These are phyloP conservation scores for Penstemon newberryi DNA, from an alignment of 257 asterid species.

Conservation along the genomic window DNA sequence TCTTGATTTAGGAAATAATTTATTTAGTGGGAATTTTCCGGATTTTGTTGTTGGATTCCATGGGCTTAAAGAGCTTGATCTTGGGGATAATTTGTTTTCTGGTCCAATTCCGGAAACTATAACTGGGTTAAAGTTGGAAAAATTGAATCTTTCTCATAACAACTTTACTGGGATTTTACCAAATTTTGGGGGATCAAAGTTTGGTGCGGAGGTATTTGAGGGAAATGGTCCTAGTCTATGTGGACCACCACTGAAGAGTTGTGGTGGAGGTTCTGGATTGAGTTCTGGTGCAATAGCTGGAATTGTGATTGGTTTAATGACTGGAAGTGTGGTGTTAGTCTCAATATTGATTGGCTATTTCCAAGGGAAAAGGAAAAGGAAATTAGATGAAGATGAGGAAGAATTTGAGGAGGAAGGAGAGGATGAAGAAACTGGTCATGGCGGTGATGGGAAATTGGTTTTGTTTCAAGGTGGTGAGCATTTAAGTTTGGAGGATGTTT, in stretches of 20 bases:
- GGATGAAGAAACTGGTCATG: slow-evolving; percentile 54
- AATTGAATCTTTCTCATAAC: slow-evolving; percentile 85
- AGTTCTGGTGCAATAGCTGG: slow-evolving; percentile 93
- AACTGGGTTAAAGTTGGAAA: slow-evolving; percentile 56
- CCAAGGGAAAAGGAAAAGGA: slow-evolving; percentile 76
- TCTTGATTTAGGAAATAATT: slow-evolving; percentile 86
- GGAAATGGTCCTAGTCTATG: slow-evolving; percentile 82
- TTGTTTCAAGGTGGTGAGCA: slow-evolving; percentile 97
- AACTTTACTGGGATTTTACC: slow-evolving; percentile 90
- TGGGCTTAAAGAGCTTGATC: slow-evolving; percentile 75
- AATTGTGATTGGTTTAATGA: slow-evolving; percentile 84
- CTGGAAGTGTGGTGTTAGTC: slow-evolving; percentile 77
- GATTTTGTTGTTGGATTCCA: slow-evolving; percentile 54
- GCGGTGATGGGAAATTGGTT: slow-evolving; percentile 83
- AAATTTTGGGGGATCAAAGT: slow-evolving; percentile 62
- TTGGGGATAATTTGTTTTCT: slow-evolving; percentile 57
- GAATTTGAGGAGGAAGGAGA: slow-evolving; percentile 56
- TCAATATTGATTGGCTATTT: slow-evolving; percentile 82
- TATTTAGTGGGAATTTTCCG: slow-evolving; percentile 69
- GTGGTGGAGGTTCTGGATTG: slow-evolving; percentile 62
- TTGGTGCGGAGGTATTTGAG: slow-evolving; percentile 72
- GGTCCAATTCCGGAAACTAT: slow-evolving; percentile 68
- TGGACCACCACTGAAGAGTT: slow-evolving; percentile 67
- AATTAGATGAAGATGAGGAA: slow-evolving; percentile 62
- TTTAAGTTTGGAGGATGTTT: slow-evolving; percentile 79